phyloP scores from a whole-genome alignment of 352 stramenopile genomes.

The Globisporangium cylindrosporum region DNA sequence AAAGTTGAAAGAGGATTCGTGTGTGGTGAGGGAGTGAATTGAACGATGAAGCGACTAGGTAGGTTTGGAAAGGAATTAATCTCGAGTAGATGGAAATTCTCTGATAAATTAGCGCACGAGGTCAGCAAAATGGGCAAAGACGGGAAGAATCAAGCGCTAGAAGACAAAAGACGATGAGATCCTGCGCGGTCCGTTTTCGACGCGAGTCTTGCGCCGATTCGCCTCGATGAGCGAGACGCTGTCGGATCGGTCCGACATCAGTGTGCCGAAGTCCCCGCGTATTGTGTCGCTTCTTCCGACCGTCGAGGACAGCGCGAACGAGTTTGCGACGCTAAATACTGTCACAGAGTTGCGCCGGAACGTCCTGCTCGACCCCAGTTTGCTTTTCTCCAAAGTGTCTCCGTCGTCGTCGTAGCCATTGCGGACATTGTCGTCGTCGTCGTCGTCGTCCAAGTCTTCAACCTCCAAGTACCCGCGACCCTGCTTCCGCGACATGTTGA shows the following conservation, averaged over 20 bases:
- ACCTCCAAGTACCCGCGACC: slow-evolving; percentile 15
- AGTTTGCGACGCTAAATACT: slow-evolving; percentile 27
- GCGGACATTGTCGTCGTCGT: slow-evolving; percentile 8
- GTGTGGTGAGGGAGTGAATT: not conserved
- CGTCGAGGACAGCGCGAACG: slow-evolving; percentile 8
- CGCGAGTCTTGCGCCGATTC: slow-evolving; percentile 23
- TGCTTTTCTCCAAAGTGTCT: slow-evolving; percentile 13
- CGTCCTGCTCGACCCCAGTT: slow-evolving; percentile 13
- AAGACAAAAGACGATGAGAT: slow-evolving; percentile 49
- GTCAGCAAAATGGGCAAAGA: not conserved
- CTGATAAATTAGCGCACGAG: not conserved
- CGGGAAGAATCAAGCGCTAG: slow-evolving; percentile 10
- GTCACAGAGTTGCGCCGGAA: slow-evolving; percentile 25
- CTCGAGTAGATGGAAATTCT: not conserved
- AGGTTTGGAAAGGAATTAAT: not conserved
- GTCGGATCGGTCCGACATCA: slow-evolving; percentile 5
- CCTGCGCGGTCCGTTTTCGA: slow-evolving; percentile 22
- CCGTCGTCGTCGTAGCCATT: slow-evolving; percentile 10
- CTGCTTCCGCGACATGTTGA: slow-evolving; percentile 37
- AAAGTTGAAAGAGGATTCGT: not conserved
- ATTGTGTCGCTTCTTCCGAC: not conserved
- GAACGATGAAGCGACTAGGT: not conserved
- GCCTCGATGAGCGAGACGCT: slow-evolving; percentile 15
- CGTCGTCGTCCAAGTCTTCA: slow-evolving; percentile 20
- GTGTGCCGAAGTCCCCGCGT: not conserved